Base-by-base conservation (phyloP, 148 eudicot species). In the Rhododendron griersonianum region DNA sequence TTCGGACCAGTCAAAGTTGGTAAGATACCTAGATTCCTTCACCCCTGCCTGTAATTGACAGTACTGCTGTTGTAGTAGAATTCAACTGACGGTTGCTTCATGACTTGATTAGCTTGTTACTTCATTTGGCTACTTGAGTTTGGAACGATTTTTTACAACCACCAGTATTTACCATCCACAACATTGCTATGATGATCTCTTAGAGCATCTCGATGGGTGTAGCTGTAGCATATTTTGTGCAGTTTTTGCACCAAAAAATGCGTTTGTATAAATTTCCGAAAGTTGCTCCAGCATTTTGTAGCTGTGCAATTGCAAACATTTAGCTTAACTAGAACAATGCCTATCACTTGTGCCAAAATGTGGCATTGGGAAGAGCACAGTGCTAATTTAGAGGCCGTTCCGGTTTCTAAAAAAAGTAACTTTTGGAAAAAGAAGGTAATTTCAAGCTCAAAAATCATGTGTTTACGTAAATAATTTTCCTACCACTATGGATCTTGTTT, bases 1-100 rank as follows among this genome's bases (percentile, higher is more conserved):
- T 83, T 88, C 90, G 53, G 90, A 89, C 83, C 88, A 86, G 33
- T 86, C 86, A 82, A 92, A 91, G 90, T 84, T 90, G 95, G 95
- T 92, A 87, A 67, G 73, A 67, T 67, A 10, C 33, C 33, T 14
- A 89, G 90, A n/a, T 0, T 41, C 48, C 44, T 47, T 39, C 84
- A 45, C 53, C 23, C 51, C 8, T 80, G 25, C 71, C 33, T 67
- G 30, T 67, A 67, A 67, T 67, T 25, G 14, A 67, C 33, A n/a
- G 71, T 67, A n/a, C 16, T 10, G 33, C 73, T n/a, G 73, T 67
- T 3, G 28, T 67, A 10, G 74, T 67, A 25, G 33, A 25, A 67
- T 23, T 67, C 14, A 25, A 67, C 33, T 67, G 1, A 25, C 35
- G 4, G 14, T 67, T 67, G 5, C 74, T 65, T 67, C 71, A n/a